Evolutionary conservation across 768 basidiomycete species (phyloP).

Genomic region (Mycena capillaripes): DNA sequence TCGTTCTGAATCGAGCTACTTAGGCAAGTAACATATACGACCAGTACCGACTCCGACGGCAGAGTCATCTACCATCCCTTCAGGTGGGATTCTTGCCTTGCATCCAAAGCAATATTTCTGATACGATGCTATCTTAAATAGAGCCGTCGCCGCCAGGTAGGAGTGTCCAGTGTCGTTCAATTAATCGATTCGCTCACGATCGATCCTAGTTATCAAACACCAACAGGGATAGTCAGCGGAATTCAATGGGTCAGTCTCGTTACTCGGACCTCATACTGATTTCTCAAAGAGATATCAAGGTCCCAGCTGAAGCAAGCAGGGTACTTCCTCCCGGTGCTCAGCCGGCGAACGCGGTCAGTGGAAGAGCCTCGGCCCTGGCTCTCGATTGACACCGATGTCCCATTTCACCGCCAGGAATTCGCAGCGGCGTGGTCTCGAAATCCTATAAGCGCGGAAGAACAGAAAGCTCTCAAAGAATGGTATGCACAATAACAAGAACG

Average conservation of each 20-base stretch:
- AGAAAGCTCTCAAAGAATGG: slow-evolving; percentile 62
- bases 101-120: background rate
- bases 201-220: slow-evolving; percentile 76
- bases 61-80: slow-evolving; percentile 77
- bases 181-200: slow-evolving; percentile 39
- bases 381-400: slow-evolving; percentile 24
- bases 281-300: too few species aligned
- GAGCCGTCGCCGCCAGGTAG: slow-evolving; percentile 83
- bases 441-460: slow-evolving; percentile 54
- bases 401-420: slow-evolving; percentile 61
- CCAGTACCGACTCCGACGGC: slow-evolving; percentile 73
- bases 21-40: slow-evolving; percentile 82
- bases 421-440: slow-evolving; percentile 68
- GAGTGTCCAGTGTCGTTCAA: slow-evolving; percentile 32
- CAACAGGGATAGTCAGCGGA: slow-evolving; percentile 44
- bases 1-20: too few species aligned
- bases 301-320: slow-evolving; percentile 78
- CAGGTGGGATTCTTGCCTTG: slow-evolving; percentile 61
- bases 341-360: slow-evolving; percentile 68
- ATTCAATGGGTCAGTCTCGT: slow-evolving; percentile 39
- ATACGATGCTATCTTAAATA: slow-evolving; percentile 39
- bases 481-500: slow-evolving; percentile 40
- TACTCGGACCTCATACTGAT: too few species aligned
- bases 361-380: slow-evolving; percentile 14
- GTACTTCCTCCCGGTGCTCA: slow-evolving; percentile 72